Evolutionary conservation across 768 basidiomycete species (phyloP), one percentile per base, ranked within the genome.

Genomic region (Clitopilus passeckerianus): DNA sequence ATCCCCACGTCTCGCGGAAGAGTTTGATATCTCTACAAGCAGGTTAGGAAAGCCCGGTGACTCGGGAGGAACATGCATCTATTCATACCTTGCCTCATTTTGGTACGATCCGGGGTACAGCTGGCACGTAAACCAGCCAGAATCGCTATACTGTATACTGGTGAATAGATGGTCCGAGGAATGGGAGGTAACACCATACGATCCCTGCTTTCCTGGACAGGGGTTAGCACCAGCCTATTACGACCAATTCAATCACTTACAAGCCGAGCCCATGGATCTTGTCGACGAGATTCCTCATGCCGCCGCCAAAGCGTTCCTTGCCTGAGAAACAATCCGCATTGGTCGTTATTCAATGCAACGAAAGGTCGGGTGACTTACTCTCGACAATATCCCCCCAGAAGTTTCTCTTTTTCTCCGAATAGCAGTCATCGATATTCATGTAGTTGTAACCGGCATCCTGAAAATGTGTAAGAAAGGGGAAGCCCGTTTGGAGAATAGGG

Each of bases 71-170:
- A 55, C 0, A n/a, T 33, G 10, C 16, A 34, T 30, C 27, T 30
- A 12, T 10, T 5, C 54, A 33, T 23, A 55, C 54, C 54, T 55
- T 7, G 24, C 54, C 30, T 88, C 86, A 60, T 87, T 84, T 65
- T 75, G 71, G 71, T 77, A 87, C 1, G 85, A 86, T 18, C 86
- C 86, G 46, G 86, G 86, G 65, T 85, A 88, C 7, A 83, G 72
- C 12, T 79, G 80, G 59, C 86, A 88, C n/a, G 86, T 88, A 63
- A 77, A 82, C 85, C 85, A 87, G 18, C 86, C 86, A 4, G 86
- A 76, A 60, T 86, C 84, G 59, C 83, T 78, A 65, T 81, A 82
- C 83, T 84, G 57, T n/a, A 18, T 57, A 18, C 0, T 5, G 15
- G 53, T 55, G 22, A 34, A 24, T 37, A 18, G n/a, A 5, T 15